Conservation (phyloP, 2,329 filamentous ascomycete genomes). For the Coniosporium tulheliwenetii region DNA sequence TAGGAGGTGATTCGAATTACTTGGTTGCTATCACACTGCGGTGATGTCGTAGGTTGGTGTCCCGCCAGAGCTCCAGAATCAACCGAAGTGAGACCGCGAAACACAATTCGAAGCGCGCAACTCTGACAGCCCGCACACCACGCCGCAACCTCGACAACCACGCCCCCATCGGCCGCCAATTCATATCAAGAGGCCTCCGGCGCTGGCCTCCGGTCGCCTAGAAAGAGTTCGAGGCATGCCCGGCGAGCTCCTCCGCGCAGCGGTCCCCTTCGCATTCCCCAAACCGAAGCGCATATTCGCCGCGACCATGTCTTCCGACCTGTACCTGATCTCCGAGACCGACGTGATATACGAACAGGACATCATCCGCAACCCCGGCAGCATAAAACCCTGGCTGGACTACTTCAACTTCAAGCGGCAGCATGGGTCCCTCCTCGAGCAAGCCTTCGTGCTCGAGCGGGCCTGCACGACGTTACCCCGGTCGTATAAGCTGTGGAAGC, state of each 20-base stretch:
- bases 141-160: not conserved
- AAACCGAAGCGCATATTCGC: not conserved
- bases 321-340: slow-evolving; percentile 52
- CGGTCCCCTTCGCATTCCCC: not conserved
- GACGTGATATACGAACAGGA: slow-evolving; percentile 96
- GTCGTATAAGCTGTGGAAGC: slow-evolving; percentile 97
- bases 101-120: too few relatives aligned
- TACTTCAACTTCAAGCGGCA: slow-evolving; percentile 86
- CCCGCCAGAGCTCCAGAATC: too few relatives aligned
- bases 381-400: slow-evolving; percentile 84
- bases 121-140: not conserved
- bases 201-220: too few relatives aligned
- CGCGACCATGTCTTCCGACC: slow-evolving; percentile 14
- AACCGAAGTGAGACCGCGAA: too few relatives aligned
- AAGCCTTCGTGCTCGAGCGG: slow-evolving; percentile 76
- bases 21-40: too few relatives aligned
- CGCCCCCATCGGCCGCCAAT: not conserved
- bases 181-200: too few relatives aligned
- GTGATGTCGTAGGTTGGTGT: too few relatives aligned
- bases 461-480: slow-evolving; percentile 79
- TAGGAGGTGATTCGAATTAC: too few relatives aligned
- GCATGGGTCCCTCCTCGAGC: slow-evolving; percentile 72
- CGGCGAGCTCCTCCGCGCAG: slow-evolving; percentile 30
- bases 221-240: slow-evolving; percentile 20
- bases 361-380: slow-evolving; percentile 69